These are phyloP conservation scores for Pleurotus djamor DNA, from an alignment of 768 basidiomycete genomes.

Conservation along the genomic window DNA sequence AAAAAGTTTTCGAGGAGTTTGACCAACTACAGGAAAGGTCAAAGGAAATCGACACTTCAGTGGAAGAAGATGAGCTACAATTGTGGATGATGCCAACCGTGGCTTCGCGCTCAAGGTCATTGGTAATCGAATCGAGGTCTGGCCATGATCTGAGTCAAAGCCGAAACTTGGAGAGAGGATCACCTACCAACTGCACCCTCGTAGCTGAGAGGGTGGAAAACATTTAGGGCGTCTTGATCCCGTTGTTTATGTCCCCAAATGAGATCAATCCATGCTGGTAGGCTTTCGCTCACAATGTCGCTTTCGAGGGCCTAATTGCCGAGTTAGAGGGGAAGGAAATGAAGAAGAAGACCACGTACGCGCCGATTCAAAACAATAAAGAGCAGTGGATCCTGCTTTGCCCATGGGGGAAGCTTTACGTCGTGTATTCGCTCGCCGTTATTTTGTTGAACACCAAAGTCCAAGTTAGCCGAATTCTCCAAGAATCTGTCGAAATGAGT, in stretches of 20 bases:
- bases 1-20: conserved; percentile 90
- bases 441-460: conserved; percentile 74
- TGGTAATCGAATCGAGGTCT: conserved; percentile 86
- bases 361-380: conserved; percentile 79
- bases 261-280: conserved; percentile 91
- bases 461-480: conserved; percentile 74
- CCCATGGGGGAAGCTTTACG: conserved; percentile 91
- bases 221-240: conserved; percentile 74
- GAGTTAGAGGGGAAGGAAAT: neutral
- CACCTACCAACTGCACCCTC: conserved; percentile 79
- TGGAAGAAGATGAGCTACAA: conserved; percentile 38
- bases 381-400: conserved; percentile 75
- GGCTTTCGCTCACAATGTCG: conserved; percentile 76
- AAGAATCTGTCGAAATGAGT: conserved; percentile 57
- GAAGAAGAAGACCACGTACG: conserved; percentile 32
- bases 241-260: conserved; percentile 90
- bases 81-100: conserved; percentile 96
- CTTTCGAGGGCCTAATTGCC: conserved; percentile 77
- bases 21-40: conserved; percentile 59
- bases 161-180: too few species aligned
- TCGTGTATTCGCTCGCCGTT: conserved; percentile 81
- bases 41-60: conserved; percentile 1
- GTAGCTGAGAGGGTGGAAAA: conserved; percentile 92
- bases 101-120: conserved; percentile 87
- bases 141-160: neutral